Conservation (phyloP, 2,329 filamentous ascomycete genomes). For the Exophiala xenobiotica region DNA sequence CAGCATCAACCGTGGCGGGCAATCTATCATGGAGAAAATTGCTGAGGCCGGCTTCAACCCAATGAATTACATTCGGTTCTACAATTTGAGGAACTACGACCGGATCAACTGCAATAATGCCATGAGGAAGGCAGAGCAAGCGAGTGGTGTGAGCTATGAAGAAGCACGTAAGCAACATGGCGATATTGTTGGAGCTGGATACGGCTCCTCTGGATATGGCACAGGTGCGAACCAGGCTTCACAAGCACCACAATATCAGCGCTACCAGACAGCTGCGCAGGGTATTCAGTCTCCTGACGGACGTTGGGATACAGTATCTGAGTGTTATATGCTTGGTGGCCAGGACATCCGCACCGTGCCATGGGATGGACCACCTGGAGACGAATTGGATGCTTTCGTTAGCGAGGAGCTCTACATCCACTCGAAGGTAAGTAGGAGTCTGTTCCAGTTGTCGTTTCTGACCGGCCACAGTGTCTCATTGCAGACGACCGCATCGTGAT, state of each 20-base stretch:
- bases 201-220: slow-evolving; percentile 41
- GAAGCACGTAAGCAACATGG: slow-evolving; percentile 46
- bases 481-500: slow-evolving; percentile 83
- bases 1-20: slow-evolving; percentile 72
- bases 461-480: slow-evolving; percentile 60
- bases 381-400: slow-evolving; percentile 63
- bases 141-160: slow-evolving; percentile 47
- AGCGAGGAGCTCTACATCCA: slow-evolving; percentile 64
- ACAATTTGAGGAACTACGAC: slow-evolving; percentile 81
- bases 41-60: slow-evolving; percentile 67
- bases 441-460: too few relatives aligned
- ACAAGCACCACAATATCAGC: slow-evolving; percentile 52
- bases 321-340: slow-evolving; percentile 80
- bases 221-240: slow-evolving; percentile 24
- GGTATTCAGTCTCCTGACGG: slow-evolving; percentile 48
- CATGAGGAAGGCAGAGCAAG: slow-evolving; percentile 40
- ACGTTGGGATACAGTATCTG: slow-evolving; percentile 72
- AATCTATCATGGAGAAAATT: slow-evolving; percentile 74
- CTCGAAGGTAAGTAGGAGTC: slow-evolving; percentile 43
- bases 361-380: slow-evolving; percentile 55
- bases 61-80: slow-evolving; percentile 74
- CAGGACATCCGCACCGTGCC: slow-evolving; percentile 65
- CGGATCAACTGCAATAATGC: slow-evolving; percentile 62
- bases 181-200: slow-evolving; percentile 48
- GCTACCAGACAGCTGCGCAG: slow-evolving; percentile 70